A percentile compares a stretch with the other conserved stretches of the same genome.
Evolutionary conservation across 805 yeast species (phyloP).

Genomic region (Metschnikowia proteae): DNA sequence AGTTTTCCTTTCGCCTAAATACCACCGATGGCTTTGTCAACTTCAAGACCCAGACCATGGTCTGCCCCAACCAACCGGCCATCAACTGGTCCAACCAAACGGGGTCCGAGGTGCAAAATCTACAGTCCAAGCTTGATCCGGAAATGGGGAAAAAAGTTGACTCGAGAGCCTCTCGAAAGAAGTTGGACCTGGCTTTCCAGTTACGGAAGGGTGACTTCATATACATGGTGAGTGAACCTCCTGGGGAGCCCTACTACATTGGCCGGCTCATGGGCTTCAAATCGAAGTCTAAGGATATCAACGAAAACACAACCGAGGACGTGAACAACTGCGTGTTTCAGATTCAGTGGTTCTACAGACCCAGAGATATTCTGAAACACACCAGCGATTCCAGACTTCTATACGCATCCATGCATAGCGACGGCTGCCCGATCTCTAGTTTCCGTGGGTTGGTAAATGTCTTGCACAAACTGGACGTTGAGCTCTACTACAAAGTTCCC

Average conservation of each 20-base stretch:
- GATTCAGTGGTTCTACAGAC: constrained; percentile 90
- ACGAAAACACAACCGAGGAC: constrained; percentile 9
- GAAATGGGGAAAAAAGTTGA: constrained; percentile 10
- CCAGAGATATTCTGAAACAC: constrained; percentile 72
- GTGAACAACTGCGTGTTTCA: constrained; percentile 57
- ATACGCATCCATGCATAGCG: constrained; percentile 83
- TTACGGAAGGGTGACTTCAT: constrained; percentile 61
- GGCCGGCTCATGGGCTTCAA: constrained; percentile 77
- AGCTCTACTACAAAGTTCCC: constrained; percentile 29
- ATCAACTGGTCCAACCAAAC: constrained; percentile 3
- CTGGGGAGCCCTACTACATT: constrained; percentile 90
- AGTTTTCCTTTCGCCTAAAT: constrained; percentile 43
- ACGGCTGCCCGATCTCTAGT: constrained; percentile 70
- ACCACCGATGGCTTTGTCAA: constrained; percentile 42
- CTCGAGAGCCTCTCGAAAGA: constrained; percentile 7
- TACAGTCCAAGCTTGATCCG: constrained; percentile 10
- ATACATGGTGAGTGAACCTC: constrained; percentile 85
- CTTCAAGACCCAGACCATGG: constrained; percentile 31
- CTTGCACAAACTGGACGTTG: constrained; percentile 62
- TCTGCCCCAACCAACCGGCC: constrained; percentile 32
- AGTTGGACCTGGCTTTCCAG: constrained; percentile 24
- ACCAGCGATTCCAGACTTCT: constrained; percentile 69
- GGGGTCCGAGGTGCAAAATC: constrained; percentile 7
- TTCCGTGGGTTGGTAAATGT: constrained; percentile 76
- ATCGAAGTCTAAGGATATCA: constrained; percentile 7